phyloP scores from a whole-genome alignment of 2,329 filamentous ascomycete genomes.

The Colletotrichum nymphaeae region DNA sequence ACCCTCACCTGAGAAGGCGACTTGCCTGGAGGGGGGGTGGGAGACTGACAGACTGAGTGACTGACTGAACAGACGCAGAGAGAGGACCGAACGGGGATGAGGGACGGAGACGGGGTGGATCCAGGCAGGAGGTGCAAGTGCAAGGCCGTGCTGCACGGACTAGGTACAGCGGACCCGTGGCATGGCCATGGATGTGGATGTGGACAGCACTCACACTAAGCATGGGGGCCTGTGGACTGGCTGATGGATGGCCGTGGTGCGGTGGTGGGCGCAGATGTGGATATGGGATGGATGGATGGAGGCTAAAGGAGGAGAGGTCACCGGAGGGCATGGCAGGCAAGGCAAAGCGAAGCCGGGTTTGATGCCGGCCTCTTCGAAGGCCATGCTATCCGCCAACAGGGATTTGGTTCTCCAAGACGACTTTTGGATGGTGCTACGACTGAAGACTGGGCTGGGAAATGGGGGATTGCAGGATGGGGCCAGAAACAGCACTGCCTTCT shows the following conservation, averaged over 20 bases:
- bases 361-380: conserved; percentile 13
- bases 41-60: background rate
- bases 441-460: conserved; percentile 1
- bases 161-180: conserved; percentile 26
- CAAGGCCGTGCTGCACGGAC: conserved; percentile 12
- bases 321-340: background rate
- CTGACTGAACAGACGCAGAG: background rate
- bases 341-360: background rate
- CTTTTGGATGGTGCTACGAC: background rate
- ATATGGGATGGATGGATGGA: background rate
- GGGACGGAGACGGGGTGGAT: conserved; percentile 26
- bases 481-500: conserved; percentile 30
- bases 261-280: conserved; percentile 26
- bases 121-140: conserved; percentile 3
- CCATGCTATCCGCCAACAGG: conserved; percentile 15
- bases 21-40: background rate
- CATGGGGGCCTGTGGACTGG: conserved; percentile 15
- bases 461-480: conserved; percentile 23
- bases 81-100: conserved; percentile 23
- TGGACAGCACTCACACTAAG: conserved; percentile 7
- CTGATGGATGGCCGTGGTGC: conserved; percentile 8
- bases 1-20: conserved; percentile 26
- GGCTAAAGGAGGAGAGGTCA: background rate
- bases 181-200: conserved; percentile 28
- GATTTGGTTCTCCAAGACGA: background rate